Evolutionary conservation across 257 asterid species (phyloP).

Genomic region (Fraxinus anomala): DNA sequence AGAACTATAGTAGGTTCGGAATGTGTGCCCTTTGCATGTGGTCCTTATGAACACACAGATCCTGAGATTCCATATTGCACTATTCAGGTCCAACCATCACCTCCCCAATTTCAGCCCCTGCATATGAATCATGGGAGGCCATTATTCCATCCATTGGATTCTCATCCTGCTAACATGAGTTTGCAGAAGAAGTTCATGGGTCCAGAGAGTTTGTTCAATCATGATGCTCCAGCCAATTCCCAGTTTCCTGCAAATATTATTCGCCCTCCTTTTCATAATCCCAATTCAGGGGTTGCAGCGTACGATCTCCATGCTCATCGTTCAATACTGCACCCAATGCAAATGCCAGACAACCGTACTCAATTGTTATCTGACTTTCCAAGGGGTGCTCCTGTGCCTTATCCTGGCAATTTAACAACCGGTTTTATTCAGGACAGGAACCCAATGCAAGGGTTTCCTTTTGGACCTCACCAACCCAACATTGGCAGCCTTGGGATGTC

Average conservation of each 20-base stretch:
- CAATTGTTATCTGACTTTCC: constrained; percentile 48
- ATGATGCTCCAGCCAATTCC: constrained; percentile 50
- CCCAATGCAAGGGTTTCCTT: constrained; percentile 61
- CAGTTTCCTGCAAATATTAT: constrained; percentile 49
- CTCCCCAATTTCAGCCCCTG: constrained; percentile 52
- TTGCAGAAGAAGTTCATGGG: constrained; percentile 62
- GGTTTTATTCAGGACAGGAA: constrained; percentile 56
- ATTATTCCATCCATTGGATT: constrained; percentile 50
- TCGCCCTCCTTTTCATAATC: constrained; percentile 60
- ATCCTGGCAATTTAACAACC: constrained; percentile 52
- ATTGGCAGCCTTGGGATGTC: constrained; percentile 54
- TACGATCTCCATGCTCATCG: constrained; percentile 60
- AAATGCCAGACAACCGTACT: constrained; percentile 56
- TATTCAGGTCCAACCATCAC: constrained; percentile 55
- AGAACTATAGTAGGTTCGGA: constrained; percentile 45
- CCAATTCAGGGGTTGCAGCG: constrained; percentile 54
- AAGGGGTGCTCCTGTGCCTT: constrained; percentile 50
- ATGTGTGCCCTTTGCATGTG: constrained; percentile 41
- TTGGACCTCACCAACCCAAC: constrained; percentile 53
- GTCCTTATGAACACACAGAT: constrained; percentile 50
- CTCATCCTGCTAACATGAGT: constrained; percentile 52
- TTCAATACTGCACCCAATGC: constrained; percentile 64
- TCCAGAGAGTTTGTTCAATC: constrained; percentile 50
- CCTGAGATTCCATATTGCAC: constrained; percentile 41
- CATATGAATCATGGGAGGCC: constrained; percentile 62